These are phyloP conservation scores for Pseudonitzschia delicatissima DNA, from an alignment of 108 stramenopile species.

Conservation along the genomic window DNA sequence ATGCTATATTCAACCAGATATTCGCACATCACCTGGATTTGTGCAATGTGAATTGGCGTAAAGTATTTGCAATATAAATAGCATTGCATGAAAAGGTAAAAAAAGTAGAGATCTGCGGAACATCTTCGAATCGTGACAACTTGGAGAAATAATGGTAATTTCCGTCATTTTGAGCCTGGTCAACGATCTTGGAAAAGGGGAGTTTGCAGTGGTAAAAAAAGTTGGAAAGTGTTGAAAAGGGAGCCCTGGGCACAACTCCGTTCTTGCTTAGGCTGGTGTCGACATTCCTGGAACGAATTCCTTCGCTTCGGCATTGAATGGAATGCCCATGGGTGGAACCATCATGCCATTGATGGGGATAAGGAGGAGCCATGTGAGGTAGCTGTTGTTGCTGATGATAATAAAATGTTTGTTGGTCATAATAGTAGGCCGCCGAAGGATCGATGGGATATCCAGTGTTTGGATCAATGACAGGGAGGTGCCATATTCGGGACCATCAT, in stretches of 20 bases:
- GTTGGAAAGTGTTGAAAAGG: no score
- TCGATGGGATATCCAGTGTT: conserved; percentile 15
- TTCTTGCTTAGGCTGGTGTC: background rate
- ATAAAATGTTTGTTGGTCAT: background rate
- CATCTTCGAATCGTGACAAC: no score
- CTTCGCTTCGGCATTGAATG: conserved; percentile 38
- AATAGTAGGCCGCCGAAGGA: background rate
- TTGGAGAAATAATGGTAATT: no score
- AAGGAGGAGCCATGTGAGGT: background rate
- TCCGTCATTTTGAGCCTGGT: no score
- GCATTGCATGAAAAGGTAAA: background rate
- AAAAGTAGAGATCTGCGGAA: background rate
- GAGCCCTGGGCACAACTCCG: background rate
- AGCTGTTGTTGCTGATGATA: conserved; percentile 6
- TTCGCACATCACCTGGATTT: no score
- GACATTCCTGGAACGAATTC: conserved; percentile 29
- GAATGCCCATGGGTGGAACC: background rate
- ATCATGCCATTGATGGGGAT: background rate
- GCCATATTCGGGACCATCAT: conserved; percentile 1
- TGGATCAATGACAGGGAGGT: conserved; percentile 10
- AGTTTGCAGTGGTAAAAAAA: no score
- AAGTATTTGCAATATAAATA: no score
- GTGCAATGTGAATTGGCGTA: no score
- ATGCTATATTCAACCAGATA: no score
- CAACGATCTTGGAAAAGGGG: no score